Evolutionary conservation across 345 rosid species (phyloP).

Genomic region (Raphanus sativus): DNA sequence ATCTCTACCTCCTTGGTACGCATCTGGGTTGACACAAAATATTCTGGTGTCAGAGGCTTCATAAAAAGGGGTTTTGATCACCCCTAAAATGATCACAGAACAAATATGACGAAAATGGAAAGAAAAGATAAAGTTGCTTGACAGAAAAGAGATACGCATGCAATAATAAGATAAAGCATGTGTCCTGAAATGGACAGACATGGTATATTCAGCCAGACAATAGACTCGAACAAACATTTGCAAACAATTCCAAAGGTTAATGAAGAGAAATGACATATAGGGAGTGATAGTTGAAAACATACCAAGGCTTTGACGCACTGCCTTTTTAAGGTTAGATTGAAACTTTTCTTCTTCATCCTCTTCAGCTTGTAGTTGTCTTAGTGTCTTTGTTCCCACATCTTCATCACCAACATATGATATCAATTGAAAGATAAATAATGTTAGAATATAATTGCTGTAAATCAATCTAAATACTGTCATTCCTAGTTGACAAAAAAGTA

Average conservation of each 20-base stretch:
- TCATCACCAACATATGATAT: conserved; percentile 37
- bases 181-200: not conserved
- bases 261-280: not conserved
- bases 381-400: conserved; percentile 61
- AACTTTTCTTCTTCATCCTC: conserved; percentile 92
- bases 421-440: not conserved
- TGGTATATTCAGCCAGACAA: not conserved
- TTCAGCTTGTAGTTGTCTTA: conserved; percentile 75
- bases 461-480: not conserved
- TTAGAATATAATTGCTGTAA: not conserved
- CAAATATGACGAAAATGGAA: not conserved
- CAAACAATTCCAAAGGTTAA: not conserved
- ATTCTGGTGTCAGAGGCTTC: conserved; percentile 20
- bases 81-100: conserved; percentile 4
- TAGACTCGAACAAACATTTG: not conserved
- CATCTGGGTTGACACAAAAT: conserved; percentile 48
- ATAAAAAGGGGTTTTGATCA: not conserved
- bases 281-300: conserved; percentile 27
- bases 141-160: not conserved
- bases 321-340: conserved; percentile 86
- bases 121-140: not conserved
- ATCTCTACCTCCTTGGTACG: conserved; percentile 57
- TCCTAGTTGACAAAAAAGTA: conserved; percentile 5
- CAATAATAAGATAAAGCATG: not conserved
- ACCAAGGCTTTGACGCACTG: conserved; percentile 94